phyloP scores from a whole-genome alignment of 495 filamentous ascomycete genomes.

The Sporormia fimetaria region DNA sequence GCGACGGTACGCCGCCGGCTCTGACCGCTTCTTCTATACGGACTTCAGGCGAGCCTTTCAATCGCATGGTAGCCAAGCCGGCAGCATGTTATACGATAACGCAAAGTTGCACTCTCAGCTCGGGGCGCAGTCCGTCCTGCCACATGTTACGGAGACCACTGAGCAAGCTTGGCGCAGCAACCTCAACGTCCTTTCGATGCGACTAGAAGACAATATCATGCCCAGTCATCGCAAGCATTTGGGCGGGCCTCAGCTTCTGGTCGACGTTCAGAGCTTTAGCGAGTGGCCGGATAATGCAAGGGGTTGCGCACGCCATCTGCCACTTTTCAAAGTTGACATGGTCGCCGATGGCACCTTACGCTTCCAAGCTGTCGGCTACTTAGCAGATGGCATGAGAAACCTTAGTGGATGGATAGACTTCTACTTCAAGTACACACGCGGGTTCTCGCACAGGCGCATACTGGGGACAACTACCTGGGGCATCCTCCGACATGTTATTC shows the following conservation, averaged over 20 bases:
- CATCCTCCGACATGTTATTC: neutral
- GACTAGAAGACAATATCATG: slow-evolving; percentile 8
- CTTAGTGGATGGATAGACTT: neutral
- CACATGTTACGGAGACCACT: slow-evolving; percentile 6
- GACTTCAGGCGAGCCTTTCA: slow-evolving; percentile 34
- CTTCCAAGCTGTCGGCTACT: slow-evolving; percentile 1
- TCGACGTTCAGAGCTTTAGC: neutral
- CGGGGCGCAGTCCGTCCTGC: slow-evolving; percentile 22
- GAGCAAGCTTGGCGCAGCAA: neutral
- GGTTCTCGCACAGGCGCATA: neutral
- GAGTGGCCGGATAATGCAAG: neutral
- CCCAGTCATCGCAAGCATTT: neutral
- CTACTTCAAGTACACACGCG: slow-evolving; percentile 10
- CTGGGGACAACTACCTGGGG: neutral
- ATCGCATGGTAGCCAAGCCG: neutral
- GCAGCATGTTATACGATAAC: neutral
- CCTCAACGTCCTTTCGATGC: slow-evolving; percentile 7
- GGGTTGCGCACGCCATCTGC: slow-evolving; percentile 7
- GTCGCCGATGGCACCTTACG: slow-evolving; percentile 14
- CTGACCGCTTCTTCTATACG: slow-evolving; percentile 34
- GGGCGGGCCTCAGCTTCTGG: slow-evolving; percentile 6
- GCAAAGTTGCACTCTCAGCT: slow-evolving; percentile 19
- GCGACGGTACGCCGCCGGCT: slow-evolving; percentile 25
- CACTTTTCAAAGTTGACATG: slow-evolving; percentile 25
- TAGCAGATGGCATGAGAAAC: neutral